A percentile compares a stretch with the other conserved stretches of the same genome.
Conservation (phyloP, 495 filamentous ascomycete genomes). For the Talaromyces liani region DNA sequence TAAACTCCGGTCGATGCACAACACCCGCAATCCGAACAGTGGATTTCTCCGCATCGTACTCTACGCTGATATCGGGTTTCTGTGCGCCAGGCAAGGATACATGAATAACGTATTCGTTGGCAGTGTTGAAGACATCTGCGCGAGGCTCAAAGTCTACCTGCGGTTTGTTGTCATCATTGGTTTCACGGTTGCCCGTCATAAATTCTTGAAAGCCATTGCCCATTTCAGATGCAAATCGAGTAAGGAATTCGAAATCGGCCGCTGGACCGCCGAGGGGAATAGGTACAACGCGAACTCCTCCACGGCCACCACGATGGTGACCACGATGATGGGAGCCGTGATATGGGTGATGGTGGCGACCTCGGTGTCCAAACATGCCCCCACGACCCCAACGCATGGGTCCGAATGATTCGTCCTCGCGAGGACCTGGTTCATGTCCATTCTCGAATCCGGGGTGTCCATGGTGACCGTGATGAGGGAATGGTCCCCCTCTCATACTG, state of each 20-base stretch:
- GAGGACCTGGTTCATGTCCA: not conserved
- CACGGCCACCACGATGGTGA: not conserved
- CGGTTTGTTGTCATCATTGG: slow-evolving; percentile 11
- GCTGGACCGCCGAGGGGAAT: not conserved
- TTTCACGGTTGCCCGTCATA: not conserved
- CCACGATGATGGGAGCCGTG: not conserved
- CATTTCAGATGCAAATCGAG: not conserved
- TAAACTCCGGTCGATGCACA: slow-evolving; percentile 56
- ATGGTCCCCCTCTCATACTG: not conserved
- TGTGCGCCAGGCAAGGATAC: slow-evolving; percentile 68
- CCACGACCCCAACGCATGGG: not conserved
- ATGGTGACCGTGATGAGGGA: not conserved
- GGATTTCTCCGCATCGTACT: slow-evolving; percentile 62
- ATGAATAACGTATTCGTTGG: slow-evolving; percentile 56
- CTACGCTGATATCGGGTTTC: slow-evolving; percentile 69
- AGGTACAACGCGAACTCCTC: not conserved
- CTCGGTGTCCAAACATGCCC: not conserved
- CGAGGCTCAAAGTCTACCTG: slow-evolving; percentile 53
- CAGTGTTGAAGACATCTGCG: slow-evolving; percentile 66
- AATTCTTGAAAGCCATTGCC: not conserved
- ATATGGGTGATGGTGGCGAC: not conserved
- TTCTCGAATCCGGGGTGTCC: not conserved
- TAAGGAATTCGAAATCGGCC: not conserved
- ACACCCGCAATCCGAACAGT: slow-evolving; percentile 62
- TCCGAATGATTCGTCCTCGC: not conserved